These are phyloP conservation scores for Azolla pinnata DNA, from an alignment of 75 land plant species.

Conservation along the genomic window DNA sequence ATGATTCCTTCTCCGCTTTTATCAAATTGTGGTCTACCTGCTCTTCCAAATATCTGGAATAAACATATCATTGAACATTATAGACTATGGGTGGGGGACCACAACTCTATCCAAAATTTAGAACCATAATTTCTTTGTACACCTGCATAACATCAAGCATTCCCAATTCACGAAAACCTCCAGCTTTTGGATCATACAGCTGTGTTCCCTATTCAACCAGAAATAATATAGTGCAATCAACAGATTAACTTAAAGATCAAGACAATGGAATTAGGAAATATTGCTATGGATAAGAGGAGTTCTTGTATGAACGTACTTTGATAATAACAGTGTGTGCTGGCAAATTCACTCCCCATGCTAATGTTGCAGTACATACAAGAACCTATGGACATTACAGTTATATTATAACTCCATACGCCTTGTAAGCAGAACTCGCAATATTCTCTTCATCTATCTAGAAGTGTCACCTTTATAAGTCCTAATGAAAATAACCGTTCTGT, in stretches of 20 bases:
- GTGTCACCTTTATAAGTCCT: slow-evolving; percentile 66
- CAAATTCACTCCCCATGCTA: slow-evolving; percentile 98
- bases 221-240: slow-evolving; percentile 2
- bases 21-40: slow-evolving; percentile 98
- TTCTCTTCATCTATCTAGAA: background rate
- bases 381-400: slow-evolving; percentile 39
- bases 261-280: too few relatives aligned
- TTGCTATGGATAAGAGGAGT: too few relatives aligned
- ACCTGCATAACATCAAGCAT: slow-evolving; percentile 99
- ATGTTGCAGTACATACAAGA: slow-evolving; percentile 94
- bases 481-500: slow-evolving; percentile 89
- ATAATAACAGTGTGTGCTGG: slow-evolving; percentile 99
- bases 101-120: background rate
- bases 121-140: too few relatives aligned
- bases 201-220: slow-evolving; percentile 99
- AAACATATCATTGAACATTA: too few relatives aligned
- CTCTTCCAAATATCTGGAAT: slow-evolving; percentile 92
- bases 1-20: slow-evolving; percentile 99
- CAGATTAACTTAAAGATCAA: too few relatives aligned
- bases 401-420: too few relatives aligned
- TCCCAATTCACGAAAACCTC: slow-evolving; percentile 92
- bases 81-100: too few relatives aligned
- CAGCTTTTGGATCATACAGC: slow-evolving; percentile 97
- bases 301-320: too few relatives aligned
- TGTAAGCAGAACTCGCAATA: background rate